Percentiles rank a stretch among this genome's conserved stretches.
These are phyloP conservation scores for Salmacisia buchloeana DNA, from an alignment of 1,284 basidiomycete genomes.

Conservation along the genomic window DNA sequence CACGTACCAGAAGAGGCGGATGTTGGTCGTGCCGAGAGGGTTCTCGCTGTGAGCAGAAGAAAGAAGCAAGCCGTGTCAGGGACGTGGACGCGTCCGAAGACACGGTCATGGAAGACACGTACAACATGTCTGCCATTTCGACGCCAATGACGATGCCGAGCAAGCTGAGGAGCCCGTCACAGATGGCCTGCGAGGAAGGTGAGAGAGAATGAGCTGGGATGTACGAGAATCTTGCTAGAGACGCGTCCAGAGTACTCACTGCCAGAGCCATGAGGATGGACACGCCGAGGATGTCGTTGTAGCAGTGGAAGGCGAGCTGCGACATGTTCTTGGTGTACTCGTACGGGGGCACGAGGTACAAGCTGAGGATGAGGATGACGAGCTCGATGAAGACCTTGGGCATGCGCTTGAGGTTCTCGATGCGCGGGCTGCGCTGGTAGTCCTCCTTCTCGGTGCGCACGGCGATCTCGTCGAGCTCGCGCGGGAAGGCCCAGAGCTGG, in stretches of 20 bases:
- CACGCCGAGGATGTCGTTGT: conserved; percentile 34
- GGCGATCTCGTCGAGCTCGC: conserved; percentile 35
- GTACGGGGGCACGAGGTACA: conserved; percentile 43
- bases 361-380: conserved; percentile 24
- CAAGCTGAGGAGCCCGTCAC: conserved; percentile 38
- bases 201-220: background rate
- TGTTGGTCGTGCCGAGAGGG: conserved; percentile 43
- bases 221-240: conserved; percentile 8
- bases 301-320: conserved; percentile 37
- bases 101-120: background rate
- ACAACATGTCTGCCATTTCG: conserved; percentile 48
- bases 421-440: conserved; percentile 27
- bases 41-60: conserved; percentile 24
- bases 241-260: background rate
- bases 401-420: conserved; percentile 36
- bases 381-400: conserved; percentile 34
- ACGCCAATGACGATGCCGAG: conserved; percentile 39
- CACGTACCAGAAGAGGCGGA: conserved; percentile 32
- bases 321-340: conserved; percentile 34
- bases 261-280: conserved; percentile 8
- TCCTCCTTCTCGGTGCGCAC: conserved; percentile 34
- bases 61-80: background rate
- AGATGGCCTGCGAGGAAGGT: background rate
- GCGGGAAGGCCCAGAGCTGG: conserved; percentile 48
- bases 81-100: background rate